Conservation (phyloP, 495 filamentous ascomycete species). For the Penicillium turbatum region DNA sequence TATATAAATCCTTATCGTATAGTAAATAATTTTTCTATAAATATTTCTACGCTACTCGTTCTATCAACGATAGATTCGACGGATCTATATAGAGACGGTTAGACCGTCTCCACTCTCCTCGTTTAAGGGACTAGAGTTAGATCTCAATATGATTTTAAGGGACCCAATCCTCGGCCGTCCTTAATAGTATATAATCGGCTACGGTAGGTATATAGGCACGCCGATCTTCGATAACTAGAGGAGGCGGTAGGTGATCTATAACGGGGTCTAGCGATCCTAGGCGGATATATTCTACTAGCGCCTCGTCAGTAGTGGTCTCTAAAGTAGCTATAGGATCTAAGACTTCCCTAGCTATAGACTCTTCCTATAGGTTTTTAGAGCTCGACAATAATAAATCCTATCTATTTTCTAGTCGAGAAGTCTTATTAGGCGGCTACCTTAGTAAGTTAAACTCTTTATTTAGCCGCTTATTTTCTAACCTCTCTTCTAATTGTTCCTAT, state of each 20-base stretch:
- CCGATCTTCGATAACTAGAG: not conserved
- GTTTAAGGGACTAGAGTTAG: conserved; percentile 13
- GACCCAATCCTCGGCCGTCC: not conserved
- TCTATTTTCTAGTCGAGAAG: not conserved
- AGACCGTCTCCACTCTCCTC: conserved; percentile 16
- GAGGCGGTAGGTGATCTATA: not conserved
- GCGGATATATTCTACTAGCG: not conserved
- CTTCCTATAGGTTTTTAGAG: not conserved
- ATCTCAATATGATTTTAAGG: conserved; percentile 1
- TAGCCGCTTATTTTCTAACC: not conserved
- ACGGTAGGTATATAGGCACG: not conserved
- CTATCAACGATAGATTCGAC: conserved; percentile 14
- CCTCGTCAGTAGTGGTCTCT: not conserved
- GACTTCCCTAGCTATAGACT: not conserved
- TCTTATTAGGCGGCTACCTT: not conserved
- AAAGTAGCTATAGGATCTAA: not conserved
- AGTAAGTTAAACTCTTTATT: not conserved
- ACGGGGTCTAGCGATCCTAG: not conserved
- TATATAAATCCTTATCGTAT: conserved; percentile 17
- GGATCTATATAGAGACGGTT: conserved; percentile 13
- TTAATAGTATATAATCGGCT: not conserved
- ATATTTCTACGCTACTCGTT: conserved; percentile 19
- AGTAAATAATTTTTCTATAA: conserved; percentile 18
- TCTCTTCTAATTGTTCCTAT: conserved; percentile 2
- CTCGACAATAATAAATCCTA: not conserved